Percentiles rank a stretch among this genome's conserved stretches.
Conservation (phyloP, 2,329 filamentous ascomycete species). For the Pseudohalonectria lignicola region DNA sequence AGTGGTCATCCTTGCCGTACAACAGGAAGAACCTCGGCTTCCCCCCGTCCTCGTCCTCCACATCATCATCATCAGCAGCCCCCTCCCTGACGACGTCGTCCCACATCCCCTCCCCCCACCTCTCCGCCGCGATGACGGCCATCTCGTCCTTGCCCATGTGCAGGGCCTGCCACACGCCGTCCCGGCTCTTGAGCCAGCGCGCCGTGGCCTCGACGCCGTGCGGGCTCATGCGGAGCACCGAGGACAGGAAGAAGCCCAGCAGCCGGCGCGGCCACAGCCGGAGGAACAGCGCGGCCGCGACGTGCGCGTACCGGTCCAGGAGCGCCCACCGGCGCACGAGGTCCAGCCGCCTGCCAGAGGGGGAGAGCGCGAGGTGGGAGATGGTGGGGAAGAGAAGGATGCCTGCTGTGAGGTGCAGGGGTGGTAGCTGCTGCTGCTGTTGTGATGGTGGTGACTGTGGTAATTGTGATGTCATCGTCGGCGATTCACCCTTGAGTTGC, state of each 20-base stretch:
- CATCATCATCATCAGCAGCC: conserved; percentile 7
- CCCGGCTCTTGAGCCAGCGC: conserved; percentile 41
- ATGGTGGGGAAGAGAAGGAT: conserved; percentile 67
- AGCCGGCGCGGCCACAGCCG: conserved; percentile 24
- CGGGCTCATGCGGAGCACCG: conserved; percentile 30
- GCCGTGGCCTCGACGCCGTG: conserved; percentile 38
- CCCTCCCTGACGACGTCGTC: conserved; percentile 25
- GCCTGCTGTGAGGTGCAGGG: conserved; percentile 33
- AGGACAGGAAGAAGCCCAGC: conserved; percentile 30
- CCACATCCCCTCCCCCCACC: conserved; percentile 51
- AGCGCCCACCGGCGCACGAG: conserved; percentile 28
- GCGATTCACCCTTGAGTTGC: no score
- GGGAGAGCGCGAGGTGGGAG: conserved; percentile 55
- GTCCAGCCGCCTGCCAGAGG: conserved; percentile 42
- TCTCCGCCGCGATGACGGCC: conserved; percentile 43
- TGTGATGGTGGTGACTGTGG: no score
- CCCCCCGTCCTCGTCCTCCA: conserved; percentile 9
- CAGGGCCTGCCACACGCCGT: conserved; percentile 49
- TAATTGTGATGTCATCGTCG: no score
- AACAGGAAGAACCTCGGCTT: conserved; percentile 45
- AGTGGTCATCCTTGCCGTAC: conserved; percentile 49
- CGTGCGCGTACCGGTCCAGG: conserved; percentile 27
- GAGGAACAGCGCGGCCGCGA: conserved; percentile 28
- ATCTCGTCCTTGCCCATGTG: conserved; percentile 51
- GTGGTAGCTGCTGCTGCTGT: conserved; percentile 5